These are phyloP conservation scores for Cladorrhinum sp. DNA, from an alignment of 2,329 filamentous ascomycete genomes.

Conservation along the genomic window DNA sequence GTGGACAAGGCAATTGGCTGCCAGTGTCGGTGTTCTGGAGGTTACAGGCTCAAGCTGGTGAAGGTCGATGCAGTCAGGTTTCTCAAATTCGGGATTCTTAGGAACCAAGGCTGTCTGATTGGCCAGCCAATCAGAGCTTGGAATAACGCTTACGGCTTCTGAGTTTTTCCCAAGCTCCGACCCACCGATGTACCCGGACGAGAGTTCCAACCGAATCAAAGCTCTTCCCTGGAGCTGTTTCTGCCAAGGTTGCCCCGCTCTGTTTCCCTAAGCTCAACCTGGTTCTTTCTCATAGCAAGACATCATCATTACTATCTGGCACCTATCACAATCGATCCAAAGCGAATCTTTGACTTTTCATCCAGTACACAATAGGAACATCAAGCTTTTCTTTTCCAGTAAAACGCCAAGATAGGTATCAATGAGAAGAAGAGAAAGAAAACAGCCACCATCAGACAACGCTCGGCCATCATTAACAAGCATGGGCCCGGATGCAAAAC, in stretches of 20 bases:
- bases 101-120: constrained; percentile 28
- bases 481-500: no score
- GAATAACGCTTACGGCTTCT: constrained; percentile 18
- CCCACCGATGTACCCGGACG: neutral
- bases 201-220: neutral
- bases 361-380: neutral
- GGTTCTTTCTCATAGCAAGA: neutral
- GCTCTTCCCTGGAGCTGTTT: neutral
- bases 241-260: neutral
- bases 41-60: constrained; percentile 28
- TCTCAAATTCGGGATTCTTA: constrained; percentile 33
- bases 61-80: constrained; percentile 28
- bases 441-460: neutral
- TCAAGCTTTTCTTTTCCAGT: neutral
- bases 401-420: constrained; percentile 4
- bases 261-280: neutral
- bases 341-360: no score
- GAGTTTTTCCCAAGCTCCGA: constrained; percentile 23
- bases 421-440: neutral
- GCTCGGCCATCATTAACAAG: no score
- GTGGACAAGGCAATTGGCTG: constrained; percentile 39
- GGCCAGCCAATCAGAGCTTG: constrained; percentile 21
- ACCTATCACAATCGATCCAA: no score
- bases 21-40: constrained; percentile 34
- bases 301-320: neutral